Evolutionary conservation across 176 grass and related monocot species (phyloP), one percentile per base, ranked within the genome.

Genomic region (Aegilops sharonensis): DNA sequence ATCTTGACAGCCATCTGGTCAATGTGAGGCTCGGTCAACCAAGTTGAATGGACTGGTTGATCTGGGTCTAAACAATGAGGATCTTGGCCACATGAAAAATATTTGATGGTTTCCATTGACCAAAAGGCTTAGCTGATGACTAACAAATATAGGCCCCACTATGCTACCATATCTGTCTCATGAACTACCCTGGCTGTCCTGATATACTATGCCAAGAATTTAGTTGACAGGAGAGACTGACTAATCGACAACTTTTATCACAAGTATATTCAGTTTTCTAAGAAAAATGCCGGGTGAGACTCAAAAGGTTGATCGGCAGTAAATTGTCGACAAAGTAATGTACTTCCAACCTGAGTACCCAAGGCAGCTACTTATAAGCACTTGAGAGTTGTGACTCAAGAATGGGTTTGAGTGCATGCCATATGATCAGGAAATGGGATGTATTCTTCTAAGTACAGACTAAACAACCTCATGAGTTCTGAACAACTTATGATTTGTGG

Each of bases 151-250:
- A 81, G 9, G 39, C 35, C 11, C 27, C 63, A 81, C 13, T 50
- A 6, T 48, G 63, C 63, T 81, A 81, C 17, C 25, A 81, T 81
- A 64, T 81, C 18, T 47, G 15, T 50, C 63, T 81, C 29, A 81
- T 50, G 25, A 50, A 68, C 43, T 67, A 81, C 42, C 62, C 42
- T 50, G 25, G 62, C 3, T 81, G 14, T 31, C 66, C 17, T 48
- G 27, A 81, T n/a, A 67, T 17, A 45, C 6, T 17, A 81, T 67
- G 62, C 40, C 39, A 81, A 32, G 40, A 64, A 81, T n/a, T 67
- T 81, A 47, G 31, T 81, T 67, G 10, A 81, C 24, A 80, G 25
- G 64, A 64, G 66, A n/a, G 18, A 81, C 37, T 30, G 62, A 40
- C 42, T 34, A 67, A 43, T 29, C 25, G 12, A n/a, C 27, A 1